phyloP scores from a whole-genome alignment of 1,284 basidiomycete species.

The Schizophyllum amplum region DNA sequence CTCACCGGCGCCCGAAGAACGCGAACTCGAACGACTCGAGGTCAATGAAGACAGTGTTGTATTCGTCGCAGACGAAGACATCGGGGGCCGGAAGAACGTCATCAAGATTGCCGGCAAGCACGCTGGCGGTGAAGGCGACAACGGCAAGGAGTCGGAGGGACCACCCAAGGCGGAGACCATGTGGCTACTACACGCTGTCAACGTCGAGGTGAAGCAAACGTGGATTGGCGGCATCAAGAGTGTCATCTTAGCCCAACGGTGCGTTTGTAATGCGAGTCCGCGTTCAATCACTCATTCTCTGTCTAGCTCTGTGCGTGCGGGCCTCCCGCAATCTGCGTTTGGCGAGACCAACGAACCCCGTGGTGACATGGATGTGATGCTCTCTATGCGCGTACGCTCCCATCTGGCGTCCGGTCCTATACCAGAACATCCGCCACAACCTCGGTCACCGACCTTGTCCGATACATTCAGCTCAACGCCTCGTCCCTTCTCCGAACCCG shows the following conservation, averaged over 20 bases:
- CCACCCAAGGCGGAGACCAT: slow-evolving; percentile 27
- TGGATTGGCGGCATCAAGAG: slow-evolving; percentile 71
- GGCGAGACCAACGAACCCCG: slow-evolving; percentile 46
- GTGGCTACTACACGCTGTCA: slow-evolving; percentile 63
- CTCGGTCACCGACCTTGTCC: slow-evolving; percentile 5
- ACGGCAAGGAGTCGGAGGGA: slow-evolving; percentile 33
- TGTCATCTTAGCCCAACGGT: slow-evolving; percentile 65
- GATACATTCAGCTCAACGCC: not conserved
- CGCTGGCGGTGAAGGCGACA: slow-evolving; percentile 35
- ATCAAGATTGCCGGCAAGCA: slow-evolving; percentile 60
- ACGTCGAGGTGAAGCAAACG: slow-evolving; percentile 51
- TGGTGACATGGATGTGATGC: slow-evolving; percentile 73
- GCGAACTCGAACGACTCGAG: slow-evolving; percentile 62
- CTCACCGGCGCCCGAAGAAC: slow-evolving; percentile 43
- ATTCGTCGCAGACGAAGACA: slow-evolving; percentile 62
- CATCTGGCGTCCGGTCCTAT: slow-evolving; percentile 1
- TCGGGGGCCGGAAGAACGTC: slow-evolving; percentile 52
- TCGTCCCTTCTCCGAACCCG: not conserved
- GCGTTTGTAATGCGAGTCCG: slow-evolving; percentile 15
- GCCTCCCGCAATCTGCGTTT: slow-evolving; percentile 33
- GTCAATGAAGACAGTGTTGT: slow-evolving; percentile 69
- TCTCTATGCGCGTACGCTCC: slow-evolving; percentile 53
- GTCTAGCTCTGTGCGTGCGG: slow-evolving; percentile 16
- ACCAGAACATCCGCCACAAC: slow-evolving; percentile 3
- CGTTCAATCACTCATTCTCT: no score